A percentile compares a stretch with the other conserved stretches of the same genome.
Conservation (phyloP, 2,329 filamentous ascomycete species). For the Orbilia brochopaga region DNA sequence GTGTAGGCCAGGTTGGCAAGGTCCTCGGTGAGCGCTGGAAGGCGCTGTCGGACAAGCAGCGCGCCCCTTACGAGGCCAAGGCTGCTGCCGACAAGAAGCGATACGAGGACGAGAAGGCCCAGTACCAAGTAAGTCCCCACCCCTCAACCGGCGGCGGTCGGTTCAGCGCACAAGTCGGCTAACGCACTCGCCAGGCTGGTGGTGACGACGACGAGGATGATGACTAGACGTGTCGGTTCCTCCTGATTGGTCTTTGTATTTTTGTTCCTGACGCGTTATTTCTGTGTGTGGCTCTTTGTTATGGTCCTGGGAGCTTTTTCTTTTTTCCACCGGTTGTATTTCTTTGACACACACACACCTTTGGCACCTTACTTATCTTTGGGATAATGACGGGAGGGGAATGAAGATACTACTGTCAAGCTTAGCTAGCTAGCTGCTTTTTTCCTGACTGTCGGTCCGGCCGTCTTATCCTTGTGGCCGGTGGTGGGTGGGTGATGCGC, state of each 20-base stretch:
- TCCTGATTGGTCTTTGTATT: conserved; percentile 23
- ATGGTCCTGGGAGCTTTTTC: conserved; percentile 35
- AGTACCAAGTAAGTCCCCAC: conserved; percentile 75
- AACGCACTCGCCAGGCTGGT: conserved; percentile 50
- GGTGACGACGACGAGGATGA: conserved; percentile 55
- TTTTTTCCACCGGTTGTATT: conserved; percentile 12
- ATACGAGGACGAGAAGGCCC: conserved; percentile 96
- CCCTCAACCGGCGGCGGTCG: background rate
- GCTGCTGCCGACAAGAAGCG: conserved; percentile 97
- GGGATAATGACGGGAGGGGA: too few species aligned
- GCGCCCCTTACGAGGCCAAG: conserved; percentile 93
- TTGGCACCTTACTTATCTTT: background rate
- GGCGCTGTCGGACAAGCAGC: conserved; percentile 90
- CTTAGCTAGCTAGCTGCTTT: too few species aligned
- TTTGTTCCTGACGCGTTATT: conserved; percentile 22
- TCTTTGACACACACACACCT: conserved; percentile 16
- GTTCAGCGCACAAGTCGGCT: conserved; percentile 26
- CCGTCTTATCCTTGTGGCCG: too few species aligned
- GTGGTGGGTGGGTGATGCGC: too few species aligned
- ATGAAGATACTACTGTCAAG: too few species aligned
- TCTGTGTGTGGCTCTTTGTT: background rate
- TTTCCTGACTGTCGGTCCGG: too few species aligned
- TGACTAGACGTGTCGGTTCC: conserved; percentile 50
- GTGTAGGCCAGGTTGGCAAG: conserved; percentile 86
- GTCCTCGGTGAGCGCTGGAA: conserved; percentile 99